phyloP scores from a whole-genome alignment of 352 stramenopile genomes.

The Pythium periplocum region DNA sequence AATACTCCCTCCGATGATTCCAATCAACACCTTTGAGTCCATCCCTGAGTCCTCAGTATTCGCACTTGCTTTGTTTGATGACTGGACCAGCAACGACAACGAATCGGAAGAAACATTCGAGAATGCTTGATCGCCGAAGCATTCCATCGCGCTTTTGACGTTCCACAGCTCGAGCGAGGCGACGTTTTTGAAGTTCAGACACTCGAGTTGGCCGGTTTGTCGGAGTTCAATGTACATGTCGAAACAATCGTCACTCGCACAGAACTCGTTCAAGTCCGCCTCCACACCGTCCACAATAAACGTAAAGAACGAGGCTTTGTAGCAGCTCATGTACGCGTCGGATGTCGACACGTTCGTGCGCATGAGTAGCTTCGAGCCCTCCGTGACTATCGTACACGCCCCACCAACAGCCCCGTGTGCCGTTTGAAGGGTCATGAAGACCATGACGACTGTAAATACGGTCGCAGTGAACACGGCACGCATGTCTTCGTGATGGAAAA shows the following conservation, averaged over 20 bases:
- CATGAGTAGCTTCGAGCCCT: not conserved
- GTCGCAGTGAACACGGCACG: too few species aligned
- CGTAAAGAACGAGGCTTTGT: not conserved
- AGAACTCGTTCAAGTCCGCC: not conserved
- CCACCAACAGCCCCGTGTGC: too few species aligned
- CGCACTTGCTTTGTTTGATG: too few species aligned
- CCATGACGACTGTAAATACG: too few species aligned
- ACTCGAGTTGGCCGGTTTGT: not conserved
- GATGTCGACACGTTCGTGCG: not conserved
- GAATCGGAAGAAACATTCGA: too few species aligned
- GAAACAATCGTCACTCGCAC: not conserved
- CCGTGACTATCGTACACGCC: not conserved
- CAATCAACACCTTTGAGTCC: not conserved
- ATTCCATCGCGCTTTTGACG: not conserved
- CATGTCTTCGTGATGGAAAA: too few species aligned
- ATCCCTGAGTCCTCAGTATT: too few species aligned
- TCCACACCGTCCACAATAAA: not conserved
- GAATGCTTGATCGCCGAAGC: not conserved
- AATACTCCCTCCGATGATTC: not conserved
- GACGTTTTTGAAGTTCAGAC: not conserved
- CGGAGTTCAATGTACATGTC: not conserved
- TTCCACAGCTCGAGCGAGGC: not conserved
- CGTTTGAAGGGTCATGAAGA: too few species aligned
- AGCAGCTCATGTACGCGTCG: not conserved
- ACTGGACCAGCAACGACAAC: too few species aligned